Evolutionary conservation across 768 basidiomycete species (phyloP).

Genomic region (Tubosaeta sp.): DNA sequence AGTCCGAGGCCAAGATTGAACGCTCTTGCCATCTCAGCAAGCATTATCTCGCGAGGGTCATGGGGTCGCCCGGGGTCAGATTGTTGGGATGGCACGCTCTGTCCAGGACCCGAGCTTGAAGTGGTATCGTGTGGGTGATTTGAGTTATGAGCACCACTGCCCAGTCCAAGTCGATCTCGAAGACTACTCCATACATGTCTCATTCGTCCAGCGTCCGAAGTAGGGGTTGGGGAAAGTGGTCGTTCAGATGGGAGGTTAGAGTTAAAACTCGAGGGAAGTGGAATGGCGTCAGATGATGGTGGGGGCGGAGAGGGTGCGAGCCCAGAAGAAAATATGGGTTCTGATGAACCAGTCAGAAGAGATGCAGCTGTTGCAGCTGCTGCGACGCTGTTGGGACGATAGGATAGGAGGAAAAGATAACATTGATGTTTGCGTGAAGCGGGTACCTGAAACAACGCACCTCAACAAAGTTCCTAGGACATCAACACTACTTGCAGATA

Average conservation of each 20-base stretch:
- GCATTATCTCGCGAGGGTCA: conserved; percentile 66
- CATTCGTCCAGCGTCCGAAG: conserved; percentile 41
- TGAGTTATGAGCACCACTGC: conserved; percentile 22
- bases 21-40: conserved; percentile 78
- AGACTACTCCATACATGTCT: conserved; percentile 66
- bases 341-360: conserved; percentile 67
- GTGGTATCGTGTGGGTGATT: conserved; percentile 10
- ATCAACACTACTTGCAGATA: conserved; percentile 75
- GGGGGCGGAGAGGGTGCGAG: conserved; percentile 37
- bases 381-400: conserved; percentile 54
- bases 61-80: conserved; percentile 13
- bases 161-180: conserved; percentile 62
- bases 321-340: conserved; percentile 57
- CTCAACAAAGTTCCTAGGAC: conserved; percentile 80
- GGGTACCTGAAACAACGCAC: conserved; percentile 34
- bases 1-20: conserved; percentile 69
- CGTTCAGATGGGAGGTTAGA: conserved; percentile 25
- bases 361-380: conserved; percentile 92
- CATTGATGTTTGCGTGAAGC: neutral
- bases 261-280: conserved; percentile 10
- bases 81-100: conserved; percentile 6
- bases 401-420: neutral
- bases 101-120: conserved; percentile 5
- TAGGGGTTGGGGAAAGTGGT: conserved; percentile 41
- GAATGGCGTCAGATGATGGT: conserved; percentile 11